Conservation (phyloP, 345 rosid species). For the Pistacia integerrima region DNA sequence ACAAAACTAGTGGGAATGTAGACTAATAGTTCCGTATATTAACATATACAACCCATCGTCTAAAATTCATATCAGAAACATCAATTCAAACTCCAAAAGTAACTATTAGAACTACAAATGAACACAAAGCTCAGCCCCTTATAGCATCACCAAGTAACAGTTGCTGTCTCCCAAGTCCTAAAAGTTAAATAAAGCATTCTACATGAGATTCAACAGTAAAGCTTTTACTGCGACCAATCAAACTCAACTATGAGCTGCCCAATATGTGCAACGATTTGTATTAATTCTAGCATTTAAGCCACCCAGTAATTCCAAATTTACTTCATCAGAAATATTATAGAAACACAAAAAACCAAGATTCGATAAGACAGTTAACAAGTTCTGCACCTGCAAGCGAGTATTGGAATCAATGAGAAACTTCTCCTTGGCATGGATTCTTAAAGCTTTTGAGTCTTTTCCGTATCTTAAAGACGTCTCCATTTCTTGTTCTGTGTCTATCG, state of each 20-base stretch:
- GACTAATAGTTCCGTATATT: not conserved
- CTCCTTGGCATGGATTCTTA: conserved; percentile 89
- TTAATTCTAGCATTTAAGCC: not conserved
- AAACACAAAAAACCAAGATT: not conserved
- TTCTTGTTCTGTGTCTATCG: not conserved
- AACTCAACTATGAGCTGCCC: conserved; percentile 9
- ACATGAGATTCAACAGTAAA: not conserved
- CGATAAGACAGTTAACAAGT: too few relatives aligned
- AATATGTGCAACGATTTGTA: not conserved
- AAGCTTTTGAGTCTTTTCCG: conserved; percentile 55
- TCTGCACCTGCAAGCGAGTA: conserved; percentile 72
- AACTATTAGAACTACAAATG: not conserved
- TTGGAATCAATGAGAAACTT: conserved; percentile 58
- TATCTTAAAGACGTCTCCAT: conserved; percentile 93
- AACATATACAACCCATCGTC: not conserved
- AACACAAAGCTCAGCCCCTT: not conserved
- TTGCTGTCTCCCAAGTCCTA: not conserved
- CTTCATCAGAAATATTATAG: not conserved
- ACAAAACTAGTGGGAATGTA: not conserved
- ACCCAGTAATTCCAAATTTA: not conserved
- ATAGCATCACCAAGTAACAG: not conserved
- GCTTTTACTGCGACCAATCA: not conserved
- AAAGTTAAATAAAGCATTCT: not conserved
- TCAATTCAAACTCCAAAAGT: not conserved
- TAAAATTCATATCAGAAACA: not conserved